Percentiles rank a stretch among this genome's conserved stretches.
These are phyloP conservation scores for Penicillium rolfsii DNA, from an alignment of 2,329 filamentous ascomycete species.

Conservation along the genomic window DNA sequence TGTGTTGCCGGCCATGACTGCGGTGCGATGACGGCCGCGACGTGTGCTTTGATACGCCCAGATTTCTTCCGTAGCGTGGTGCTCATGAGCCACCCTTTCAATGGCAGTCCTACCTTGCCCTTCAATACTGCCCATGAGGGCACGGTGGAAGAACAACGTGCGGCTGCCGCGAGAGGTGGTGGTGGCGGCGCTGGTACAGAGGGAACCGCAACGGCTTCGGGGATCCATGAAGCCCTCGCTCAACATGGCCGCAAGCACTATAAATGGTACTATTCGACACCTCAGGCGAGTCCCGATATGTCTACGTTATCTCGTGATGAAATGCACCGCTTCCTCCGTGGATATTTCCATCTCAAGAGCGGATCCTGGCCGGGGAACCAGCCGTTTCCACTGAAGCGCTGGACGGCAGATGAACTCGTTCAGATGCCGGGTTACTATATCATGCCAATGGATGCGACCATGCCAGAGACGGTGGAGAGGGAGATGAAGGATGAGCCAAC, in stretches of 20 bases:
- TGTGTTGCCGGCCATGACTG: conserved; percentile 70
- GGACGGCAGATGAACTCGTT: conserved; percentile 61
- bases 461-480: conserved; percentile 60
- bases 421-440: conserved; percentile 70
- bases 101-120: conserved; percentile 54
- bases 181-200: conserved; percentile 15
- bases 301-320: conserved; percentile 47
- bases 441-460: conserved; percentile 61
- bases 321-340: conserved; percentile 63
- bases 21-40: conserved; percentile 63
- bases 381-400: conserved; percentile 58
- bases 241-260: conserved; percentile 67
- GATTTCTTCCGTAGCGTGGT: conserved; percentile 66
- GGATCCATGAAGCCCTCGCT: conserved; percentile 62
- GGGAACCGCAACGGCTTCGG: conserved; percentile 32
- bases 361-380: conserved; percentile 61
- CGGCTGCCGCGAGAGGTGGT: conserved; percentile 14
- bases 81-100: conserved; percentile 68
- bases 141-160: conserved; percentile 2
- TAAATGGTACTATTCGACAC: conserved; percentile 60
- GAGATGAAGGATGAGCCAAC: conserved; percentile 57
- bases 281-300: conserved; percentile 43
- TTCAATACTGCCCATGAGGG: conserved; percentile 50
- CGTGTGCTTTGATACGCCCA: conserved; percentile 64
- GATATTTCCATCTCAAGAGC: conserved; percentile 71